These are phyloP conservation scores for Tubosaeta brunneosetosa DNA, from an alignment of 768 basidiomycete species.

Conservation along the genomic window DNA sequence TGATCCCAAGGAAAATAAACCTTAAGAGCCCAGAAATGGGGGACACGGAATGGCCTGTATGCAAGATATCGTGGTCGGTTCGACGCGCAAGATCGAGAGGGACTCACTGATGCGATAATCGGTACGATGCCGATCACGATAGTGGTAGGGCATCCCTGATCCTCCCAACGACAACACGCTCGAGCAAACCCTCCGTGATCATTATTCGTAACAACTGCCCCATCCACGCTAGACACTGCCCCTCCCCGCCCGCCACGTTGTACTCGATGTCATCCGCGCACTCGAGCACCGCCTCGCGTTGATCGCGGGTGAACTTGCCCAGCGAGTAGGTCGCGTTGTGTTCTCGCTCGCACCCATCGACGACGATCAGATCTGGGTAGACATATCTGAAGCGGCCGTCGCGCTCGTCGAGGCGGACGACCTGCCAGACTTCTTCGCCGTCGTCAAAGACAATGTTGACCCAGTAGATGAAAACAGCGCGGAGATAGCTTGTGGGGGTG, in stretches of 20 bases:
- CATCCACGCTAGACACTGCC: conserved; percentile 17
- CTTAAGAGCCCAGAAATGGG: not conserved
- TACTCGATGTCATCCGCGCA: conserved; percentile 25
- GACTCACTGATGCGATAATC: not conserved
- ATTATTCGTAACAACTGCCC: conserved; percentile 14
- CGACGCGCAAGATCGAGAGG: not conserved
- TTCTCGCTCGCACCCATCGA: conserved; percentile 13
- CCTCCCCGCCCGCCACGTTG: conserved; percentile 1
- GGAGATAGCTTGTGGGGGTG: not conserved
- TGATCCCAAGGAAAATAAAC: not conserved
- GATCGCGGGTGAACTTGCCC: conserved; percentile 19
- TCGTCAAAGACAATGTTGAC: conserved; percentile 20
- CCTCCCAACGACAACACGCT: conserved; percentile 2
- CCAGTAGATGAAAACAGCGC: conserved; percentile 24
- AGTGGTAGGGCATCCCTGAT: conserved; percentile 14
- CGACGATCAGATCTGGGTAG: conserved; percentile 27
- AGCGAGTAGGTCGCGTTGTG: conserved; percentile 12
- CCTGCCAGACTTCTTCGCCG: conserved; percentile 26
- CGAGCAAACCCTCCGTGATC: conserved; percentile 12
- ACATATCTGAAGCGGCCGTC: conserved; percentile 16
- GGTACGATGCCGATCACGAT: not conserved
- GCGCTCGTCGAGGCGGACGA: conserved; percentile 19
- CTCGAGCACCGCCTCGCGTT: conserved; percentile 25
- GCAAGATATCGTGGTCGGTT: not conserved
- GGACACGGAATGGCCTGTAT: not conserved